These are phyloP conservation scores for Bipolaris gigantea DNA, from an alignment of 2,329 filamentous ascomycete species.

Conservation along the genomic window DNA sequence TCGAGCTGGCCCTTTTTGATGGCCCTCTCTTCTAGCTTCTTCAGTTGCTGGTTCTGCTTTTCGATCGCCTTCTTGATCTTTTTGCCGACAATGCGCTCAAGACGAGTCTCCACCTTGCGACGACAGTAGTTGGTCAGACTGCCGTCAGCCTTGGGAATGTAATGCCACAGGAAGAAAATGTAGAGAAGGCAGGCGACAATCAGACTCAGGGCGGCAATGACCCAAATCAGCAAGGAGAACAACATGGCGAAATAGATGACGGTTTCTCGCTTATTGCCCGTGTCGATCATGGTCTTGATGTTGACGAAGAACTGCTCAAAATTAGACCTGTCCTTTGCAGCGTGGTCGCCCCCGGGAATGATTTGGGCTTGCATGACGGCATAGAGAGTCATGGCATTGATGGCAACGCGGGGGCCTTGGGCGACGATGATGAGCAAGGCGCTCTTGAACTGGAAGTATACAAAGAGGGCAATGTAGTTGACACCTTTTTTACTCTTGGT, in stretches of 20 bases:
- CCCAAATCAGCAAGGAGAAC: conserved; percentile 88
- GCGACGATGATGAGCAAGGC: conserved; percentile 89
- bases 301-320: conserved; percentile 82
- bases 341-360: conserved; percentile 60
- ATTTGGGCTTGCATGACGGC: conserved; percentile 79
- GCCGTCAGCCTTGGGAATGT: conserved; percentile 80
- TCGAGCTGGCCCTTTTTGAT: conserved; percentile 51
- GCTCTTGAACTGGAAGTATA: conserved; percentile 78
- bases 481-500: conserved; percentile 90
- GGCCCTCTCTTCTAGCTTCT: conserved; percentile 45
- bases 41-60: conserved; percentile 65
- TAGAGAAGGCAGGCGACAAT: conserved; percentile 78
- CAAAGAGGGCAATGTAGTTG: conserved; percentile 87
- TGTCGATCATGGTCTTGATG: conserved; percentile 69
- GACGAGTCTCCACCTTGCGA: conserved; percentile 83
- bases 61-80: conserved; percentile 89
- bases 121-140: conserved; percentile 84
- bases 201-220: conserved; percentile 74
- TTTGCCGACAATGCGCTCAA: conserved; percentile 79
- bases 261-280: conserved; percentile 73
- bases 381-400: conserved; percentile 87
- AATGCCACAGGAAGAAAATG: conserved; percentile 87
- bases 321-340: conserved; percentile 61
- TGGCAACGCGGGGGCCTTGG: conserved; percentile 85
- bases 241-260: conserved; percentile 87